These are phyloP conservation scores for Botrytis hyacinthi DNA, from an alignment of 2,329 filamentous ascomycete species.

Conservation along the genomic window DNA sequence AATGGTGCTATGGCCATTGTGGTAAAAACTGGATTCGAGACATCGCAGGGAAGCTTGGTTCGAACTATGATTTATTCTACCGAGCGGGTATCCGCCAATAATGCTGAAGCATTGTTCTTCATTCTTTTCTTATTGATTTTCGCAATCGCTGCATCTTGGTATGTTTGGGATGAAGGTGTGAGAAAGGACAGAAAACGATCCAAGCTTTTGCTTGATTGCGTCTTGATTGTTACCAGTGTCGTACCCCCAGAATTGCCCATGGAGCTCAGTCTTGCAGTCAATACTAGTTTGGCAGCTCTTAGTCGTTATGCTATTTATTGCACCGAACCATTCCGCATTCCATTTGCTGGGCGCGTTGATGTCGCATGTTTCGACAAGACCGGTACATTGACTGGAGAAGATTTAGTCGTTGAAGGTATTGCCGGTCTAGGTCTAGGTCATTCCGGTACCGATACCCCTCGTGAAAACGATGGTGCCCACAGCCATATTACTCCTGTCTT, in stretches of 20 bases:
- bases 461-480: slow-evolving; percentile 78
- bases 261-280: slow-evolving; percentile 96
- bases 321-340: slow-evolving; percentile 97
- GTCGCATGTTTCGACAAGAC: slow-evolving; percentile 99
- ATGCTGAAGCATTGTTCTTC: slow-evolving; percentile 92
- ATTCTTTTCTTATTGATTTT: slow-evolving; percentile 96
- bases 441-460: slow-evolving; percentile 59
- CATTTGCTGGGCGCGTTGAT: slow-evolving; percentile 91
- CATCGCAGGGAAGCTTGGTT: slow-evolving; percentile 94
- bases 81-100: slow-evolving; percentile 97
- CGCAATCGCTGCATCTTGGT: slow-evolving; percentile 96
- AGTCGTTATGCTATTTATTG: slow-evolving; percentile 98
- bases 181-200: slow-evolving; percentile 92
- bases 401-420: slow-evolving; percentile 94
- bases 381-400: slow-evolving; percentile 92
- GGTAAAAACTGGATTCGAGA: slow-evolving; percentile 97
- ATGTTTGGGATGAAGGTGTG: slow-evolving; percentile 97
- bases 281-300: slow-evolving; percentile 91
- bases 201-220: slow-evolving; percentile 93
- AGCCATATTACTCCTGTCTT: slow-evolving; percentile 71
- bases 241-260: slow-evolving; percentile 98
- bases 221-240: slow-evolving; percentile 96
- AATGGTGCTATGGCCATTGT: slow-evolving; percentile 92
- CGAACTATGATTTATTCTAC: slow-evolving; percentile 99
- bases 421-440: slow-evolving; percentile 79